These are phyloP conservation scores for Xylariaceae sp. DNA, from an alignment of 2,329 filamentous ascomycete species.

Conservation along the genomic window DNA sequence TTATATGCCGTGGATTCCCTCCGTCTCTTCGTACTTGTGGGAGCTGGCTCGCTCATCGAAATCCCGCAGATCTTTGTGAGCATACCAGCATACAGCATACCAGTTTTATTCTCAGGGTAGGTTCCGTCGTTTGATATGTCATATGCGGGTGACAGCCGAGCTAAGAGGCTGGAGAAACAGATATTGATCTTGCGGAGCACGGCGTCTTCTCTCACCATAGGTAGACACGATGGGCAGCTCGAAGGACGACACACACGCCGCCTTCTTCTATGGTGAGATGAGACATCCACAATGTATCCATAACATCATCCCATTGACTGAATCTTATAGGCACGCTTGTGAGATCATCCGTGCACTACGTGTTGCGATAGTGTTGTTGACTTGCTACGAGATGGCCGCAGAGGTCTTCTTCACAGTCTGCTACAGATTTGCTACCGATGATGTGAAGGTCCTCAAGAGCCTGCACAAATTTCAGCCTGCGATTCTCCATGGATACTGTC, in stretches of 20 bases:
- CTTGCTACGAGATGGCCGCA: constrained; percentile 61
- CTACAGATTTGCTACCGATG: constrained; percentile 53
- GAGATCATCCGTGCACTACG: neutral
- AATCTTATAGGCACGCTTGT: constrained; percentile 37
- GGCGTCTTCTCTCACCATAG: neutral
- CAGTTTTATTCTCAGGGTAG: neutral
- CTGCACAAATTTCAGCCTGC: constrained; percentile 66
- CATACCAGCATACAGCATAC: neutral
- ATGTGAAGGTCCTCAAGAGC: constrained; percentile 38
- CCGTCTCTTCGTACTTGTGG: neutral
- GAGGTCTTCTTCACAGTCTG: constrained; percentile 82
- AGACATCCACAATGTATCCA: neutral
- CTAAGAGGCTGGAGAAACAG: neutral
- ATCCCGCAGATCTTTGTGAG: neutral
- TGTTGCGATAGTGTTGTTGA: constrained; percentile 12
- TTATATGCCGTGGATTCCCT: neutral
- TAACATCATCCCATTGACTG: constrained; percentile 13
- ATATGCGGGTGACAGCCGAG: neutral
- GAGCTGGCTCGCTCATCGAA: neutral
- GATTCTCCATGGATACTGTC: constrained; percentile 66
- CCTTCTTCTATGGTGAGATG: constrained; percentile 53
- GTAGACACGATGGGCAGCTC: constrained; percentile 14
- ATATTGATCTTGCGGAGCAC: neutral
- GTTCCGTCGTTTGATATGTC: neutral
- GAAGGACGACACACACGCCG: constrained; percentile 32